Evolutionary conservation across 2,329 filamentous ascomycete species (phyloP).

Genomic region (Epichloe hybrida): DNA sequence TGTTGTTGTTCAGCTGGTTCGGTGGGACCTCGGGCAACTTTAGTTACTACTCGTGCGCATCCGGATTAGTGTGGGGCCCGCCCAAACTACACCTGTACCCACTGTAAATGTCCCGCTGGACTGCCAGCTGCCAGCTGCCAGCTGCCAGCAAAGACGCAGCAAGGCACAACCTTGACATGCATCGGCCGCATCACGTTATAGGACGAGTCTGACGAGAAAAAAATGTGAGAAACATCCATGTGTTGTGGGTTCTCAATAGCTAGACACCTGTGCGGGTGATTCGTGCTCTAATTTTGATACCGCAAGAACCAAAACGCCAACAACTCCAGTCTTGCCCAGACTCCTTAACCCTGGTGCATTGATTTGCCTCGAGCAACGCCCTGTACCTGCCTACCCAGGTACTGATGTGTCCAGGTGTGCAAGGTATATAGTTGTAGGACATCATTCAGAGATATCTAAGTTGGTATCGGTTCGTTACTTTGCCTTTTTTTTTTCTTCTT

Average conservation of each 20-base stretch:
- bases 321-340: slow-evolving; percentile 1
- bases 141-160: neutral
- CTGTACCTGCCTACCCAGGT: neutral
- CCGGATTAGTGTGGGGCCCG: no score
- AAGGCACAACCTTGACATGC: no score
- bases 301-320: neutral
- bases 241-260: neutral
- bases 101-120: no score
- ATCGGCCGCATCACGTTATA: no score
- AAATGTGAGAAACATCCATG: no score
- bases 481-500: neutral
- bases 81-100: no score
- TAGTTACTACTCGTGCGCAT: no score
- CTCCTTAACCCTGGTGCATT: neutral
- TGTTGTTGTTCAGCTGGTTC: no score
- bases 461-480: slow-evolving; percentile 1
- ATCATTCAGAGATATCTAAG: neutral
- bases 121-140: neutral
- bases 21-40: no score
- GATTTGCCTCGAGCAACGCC: neutral
- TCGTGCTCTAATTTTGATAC: neutral
- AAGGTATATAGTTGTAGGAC: neutral
- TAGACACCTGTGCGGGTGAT: neutral
- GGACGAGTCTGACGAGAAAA: no score
- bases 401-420: neutral